Base-by-base conservation (phyloP, 2,329 filamentous ascomycete species). In the Colletotrichum chlorophyti region DNA sequence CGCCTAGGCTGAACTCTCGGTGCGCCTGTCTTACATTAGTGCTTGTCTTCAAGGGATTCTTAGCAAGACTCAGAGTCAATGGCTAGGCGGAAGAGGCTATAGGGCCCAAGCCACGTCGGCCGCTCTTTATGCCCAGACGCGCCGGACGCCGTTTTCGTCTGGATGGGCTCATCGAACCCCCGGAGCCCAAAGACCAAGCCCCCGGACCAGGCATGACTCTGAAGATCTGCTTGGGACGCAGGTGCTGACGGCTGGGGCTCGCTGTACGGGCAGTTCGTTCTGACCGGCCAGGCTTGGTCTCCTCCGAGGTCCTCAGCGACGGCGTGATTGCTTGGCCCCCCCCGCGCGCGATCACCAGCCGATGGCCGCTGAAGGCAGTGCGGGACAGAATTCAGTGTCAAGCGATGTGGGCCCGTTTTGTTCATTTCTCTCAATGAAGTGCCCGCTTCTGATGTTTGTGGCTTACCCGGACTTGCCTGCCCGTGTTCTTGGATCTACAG, bases 21-120 rank as follows among this genome's bases (percentile, higher is more conserved):
- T 53, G 17, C 45, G 51, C 43, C 57, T 46, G 57, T 60, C 51
- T 60, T 38, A 50, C 27, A 38, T 11, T 4, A 24, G 14, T 21
- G 21, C 38, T 60, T 50, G 40, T 57, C 11, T 31, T 23, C 17
- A 21, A 35, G 21, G 45, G 31, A 49, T 5, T 24, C 19, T 3
- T 10, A 6, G 26, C 19, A 40, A 34, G 52, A 37, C 10, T 21
- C 27, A 26, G 35, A 43, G 15, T 3, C 8, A 7, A 3, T 49
- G 32, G 38, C 51, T 26, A 6, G 14, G 38, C 26, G 26, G 31
- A 50, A 55, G 19, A 32, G 37, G 43, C 43, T 35, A 38, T 24
- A 15, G 19, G 6, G 2, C 15, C 17, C 11, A 17, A 5, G 12
- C 15, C 23, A 40, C 23, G n/a, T 27, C 14, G 17, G 21, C 49